phyloP scores from a whole-genome alignment of 176 grass and related monocot genomes.

The Phoenix dactylifera region DNA sequence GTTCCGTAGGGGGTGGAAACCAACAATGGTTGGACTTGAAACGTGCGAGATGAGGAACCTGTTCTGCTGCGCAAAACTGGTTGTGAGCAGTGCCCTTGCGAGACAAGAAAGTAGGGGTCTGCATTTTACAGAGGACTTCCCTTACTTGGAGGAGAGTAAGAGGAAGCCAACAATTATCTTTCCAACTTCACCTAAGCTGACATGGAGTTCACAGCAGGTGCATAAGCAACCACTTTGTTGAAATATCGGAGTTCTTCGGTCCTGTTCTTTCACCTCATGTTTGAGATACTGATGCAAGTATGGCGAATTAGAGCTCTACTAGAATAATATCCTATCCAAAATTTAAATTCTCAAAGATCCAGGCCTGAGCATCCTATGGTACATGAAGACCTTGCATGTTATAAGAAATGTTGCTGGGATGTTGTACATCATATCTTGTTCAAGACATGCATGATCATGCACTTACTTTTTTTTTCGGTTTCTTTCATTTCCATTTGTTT shows the following conservation, averaged over 20 bases:
- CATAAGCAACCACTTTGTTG: slow-evolving; percentile 63
- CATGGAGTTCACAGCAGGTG: slow-evolving; percentile 87
- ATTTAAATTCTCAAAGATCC: too few relatives aligned
- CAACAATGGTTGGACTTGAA: slow-evolving; percentile 68
- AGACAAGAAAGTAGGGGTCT: slow-evolving; percentile 82
- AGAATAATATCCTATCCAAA: too few relatives aligned
- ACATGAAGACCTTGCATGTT: too few relatives aligned
- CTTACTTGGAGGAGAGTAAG: slow-evolving; percentile 84
- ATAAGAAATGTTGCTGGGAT: too few relatives aligned
- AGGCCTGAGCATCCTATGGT: too few relatives aligned
- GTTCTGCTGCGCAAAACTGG: slow-evolving; percentile 80
- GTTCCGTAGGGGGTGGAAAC: slow-evolving; percentile 66
- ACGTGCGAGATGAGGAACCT: slow-evolving; percentile 90
- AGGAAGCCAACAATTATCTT: slow-evolving; percentile 93
- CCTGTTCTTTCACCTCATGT: too few relatives aligned
- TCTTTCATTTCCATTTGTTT: too few relatives aligned
- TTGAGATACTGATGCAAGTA: too few relatives aligned
- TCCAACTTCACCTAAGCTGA: slow-evolving; percentile 50
- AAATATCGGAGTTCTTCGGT: not conserved
- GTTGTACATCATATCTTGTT: too few relatives aligned
- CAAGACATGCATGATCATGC: too few relatives aligned
- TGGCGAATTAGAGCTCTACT: too few relatives aligned
- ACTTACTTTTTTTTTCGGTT: too few relatives aligned
- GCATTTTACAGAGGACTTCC: slow-evolving; percentile 92
- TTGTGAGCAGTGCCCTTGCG: slow-evolving; percentile 72